phyloP scores from a whole-genome alignment of 2,329 filamentous ascomycete species.

The Ophiostoma triangulosporum region DNA sequence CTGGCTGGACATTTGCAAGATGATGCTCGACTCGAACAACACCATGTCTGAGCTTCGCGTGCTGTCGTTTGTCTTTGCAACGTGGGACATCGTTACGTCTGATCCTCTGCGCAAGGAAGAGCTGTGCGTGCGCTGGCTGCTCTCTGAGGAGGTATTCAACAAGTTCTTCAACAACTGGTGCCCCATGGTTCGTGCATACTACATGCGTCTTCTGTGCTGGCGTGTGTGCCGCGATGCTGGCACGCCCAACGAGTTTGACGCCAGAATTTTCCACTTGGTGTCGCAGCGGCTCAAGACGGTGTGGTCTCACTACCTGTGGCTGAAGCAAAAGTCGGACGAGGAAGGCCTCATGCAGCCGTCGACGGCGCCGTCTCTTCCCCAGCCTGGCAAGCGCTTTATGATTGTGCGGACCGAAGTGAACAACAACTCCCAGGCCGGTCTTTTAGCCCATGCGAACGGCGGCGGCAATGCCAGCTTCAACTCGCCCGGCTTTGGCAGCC shows the following conservation, averaged over 20 bases:
- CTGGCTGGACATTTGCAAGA: conserved; percentile 68
- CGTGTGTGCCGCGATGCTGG: conserved; percentile 67
- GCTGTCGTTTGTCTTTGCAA: conserved; percentile 65
- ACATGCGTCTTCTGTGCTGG: conserved; percentile 84
- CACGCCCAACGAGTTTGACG: conserved; percentile 48
- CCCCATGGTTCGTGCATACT: conserved; percentile 88
- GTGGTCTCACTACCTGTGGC: conserved; percentile 70
- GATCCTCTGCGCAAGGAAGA: conserved; percentile 53
- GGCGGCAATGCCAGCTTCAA: background rate
- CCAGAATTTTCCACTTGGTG: conserved; percentile 54
- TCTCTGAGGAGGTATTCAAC: conserved; percentile 63
- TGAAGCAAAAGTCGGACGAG: conserved; percentile 52
- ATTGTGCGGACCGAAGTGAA: conserved; percentile 69
- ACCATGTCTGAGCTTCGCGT: conserved; percentile 81
- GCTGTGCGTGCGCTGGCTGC: conserved; percentile 61
- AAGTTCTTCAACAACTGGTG: conserved; percentile 88
- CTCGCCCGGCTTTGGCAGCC: background rate
- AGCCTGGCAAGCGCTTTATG: conserved; percentile 72
- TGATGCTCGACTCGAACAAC: conserved; percentile 72
- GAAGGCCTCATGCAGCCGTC: conserved; percentile 46
- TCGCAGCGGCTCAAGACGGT: conserved; percentile 54
- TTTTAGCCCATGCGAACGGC: conserved; percentile 16
- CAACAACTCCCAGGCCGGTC: conserved; percentile 31
- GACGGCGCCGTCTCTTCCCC: conserved; percentile 70
- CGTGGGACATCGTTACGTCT: conserved; percentile 60